Evolutionary conservation across 2,329 filamentous ascomycete genomes (phyloP), one percentile per base, ranked within the genome.

Genomic region (Tolypocladium album): DNA sequence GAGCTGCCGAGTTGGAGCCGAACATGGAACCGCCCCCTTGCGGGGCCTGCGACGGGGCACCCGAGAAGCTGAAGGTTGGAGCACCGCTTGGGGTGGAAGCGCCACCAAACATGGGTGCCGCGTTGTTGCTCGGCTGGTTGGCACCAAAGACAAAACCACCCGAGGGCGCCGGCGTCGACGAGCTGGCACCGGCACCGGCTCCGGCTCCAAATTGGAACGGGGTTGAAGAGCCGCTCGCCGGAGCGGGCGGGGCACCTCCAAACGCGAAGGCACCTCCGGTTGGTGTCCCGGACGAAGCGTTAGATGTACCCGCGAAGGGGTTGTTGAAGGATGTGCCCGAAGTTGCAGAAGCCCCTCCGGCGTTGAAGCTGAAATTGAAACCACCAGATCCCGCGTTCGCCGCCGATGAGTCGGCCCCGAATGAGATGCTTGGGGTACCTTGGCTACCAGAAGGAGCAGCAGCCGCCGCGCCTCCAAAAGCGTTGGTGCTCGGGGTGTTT

Each of bases 131-230:
- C 55, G 63, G 61, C 47, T 67, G 64, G 56, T 62, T 68, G 47
- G 64, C 68, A 55, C 71, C 71, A 61, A 72, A 72, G 13, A 66
- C 31, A 17, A 64, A 50, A 20, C 62, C 63, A 50, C 59, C 62
- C 42, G 57, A 56, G 31, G 68, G 60, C 24, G 66, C 61, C 31
- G 68, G 59, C 12, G 69, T 60, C 27, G 71, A 45, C 31, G 68
- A 60, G 59, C 59, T 65, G 56, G 59, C 65, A 57, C 63, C 64
- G 56, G 64, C 34, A 62, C 65, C 60, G 40, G 7, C 36, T 64
- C 27, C 27, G 5, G n/a, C n/a, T n/a, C 75, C 70, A 71, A 80
- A 73, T 64, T 79, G 71, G 66, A 74, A 79, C 61, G 67, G 62
- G 60, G 59, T 43, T 2, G 56, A 68, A 58, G 61, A 66, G 58